Conservation (phyloP, 306 rosid species). For the Vigna radiata region DNA sequence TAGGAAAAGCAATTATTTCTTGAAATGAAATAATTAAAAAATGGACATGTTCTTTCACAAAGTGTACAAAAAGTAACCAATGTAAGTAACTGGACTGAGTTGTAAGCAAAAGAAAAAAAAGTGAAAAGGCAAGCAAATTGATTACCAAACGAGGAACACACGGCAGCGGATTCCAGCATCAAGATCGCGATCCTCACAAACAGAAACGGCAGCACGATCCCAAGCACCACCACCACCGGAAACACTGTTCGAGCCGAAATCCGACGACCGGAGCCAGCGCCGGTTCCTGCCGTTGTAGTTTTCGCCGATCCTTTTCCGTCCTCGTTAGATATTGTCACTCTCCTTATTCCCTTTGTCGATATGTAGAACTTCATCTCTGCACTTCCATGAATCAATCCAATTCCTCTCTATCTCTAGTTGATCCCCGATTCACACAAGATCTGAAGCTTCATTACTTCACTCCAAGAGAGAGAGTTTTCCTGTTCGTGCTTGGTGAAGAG, state of each 20-base stretch:
- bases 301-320: slow-evolving; percentile 54
- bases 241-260: slow-evolving; percentile 56
- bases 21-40: background rate
- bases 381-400: slow-evolving; percentile 50
- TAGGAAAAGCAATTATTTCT: background rate
- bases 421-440: slow-evolving; percentile 36
- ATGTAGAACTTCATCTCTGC: slow-evolving; percentile 81
- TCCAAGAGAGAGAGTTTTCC: background rate
- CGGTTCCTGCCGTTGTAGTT: slow-evolving; percentile 9
- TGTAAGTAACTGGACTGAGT: background rate
- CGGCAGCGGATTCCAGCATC: slow-evolving; percentile 79
- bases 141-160: slow-evolving; percentile 72
- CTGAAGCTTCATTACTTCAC: slow-evolving; percentile 42
- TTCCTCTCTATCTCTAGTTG: background rate
- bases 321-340: slow-evolving; percentile 63
- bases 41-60: background rate
- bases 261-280: slow-evolving; percentile 57
- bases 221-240: slow-evolving; percentile 63
- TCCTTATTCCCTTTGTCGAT: slow-evolving; percentile 77
- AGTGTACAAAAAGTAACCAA: background rate
- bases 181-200: slow-evolving; percentile 74
- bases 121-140: background rate
- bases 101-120: background rate
- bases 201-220: slow-evolving; percentile 68
- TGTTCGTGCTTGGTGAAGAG: background rate